Conservation (phyloP, 768 basidiomycete genomes). For the Suillus brevipes region DNA sequence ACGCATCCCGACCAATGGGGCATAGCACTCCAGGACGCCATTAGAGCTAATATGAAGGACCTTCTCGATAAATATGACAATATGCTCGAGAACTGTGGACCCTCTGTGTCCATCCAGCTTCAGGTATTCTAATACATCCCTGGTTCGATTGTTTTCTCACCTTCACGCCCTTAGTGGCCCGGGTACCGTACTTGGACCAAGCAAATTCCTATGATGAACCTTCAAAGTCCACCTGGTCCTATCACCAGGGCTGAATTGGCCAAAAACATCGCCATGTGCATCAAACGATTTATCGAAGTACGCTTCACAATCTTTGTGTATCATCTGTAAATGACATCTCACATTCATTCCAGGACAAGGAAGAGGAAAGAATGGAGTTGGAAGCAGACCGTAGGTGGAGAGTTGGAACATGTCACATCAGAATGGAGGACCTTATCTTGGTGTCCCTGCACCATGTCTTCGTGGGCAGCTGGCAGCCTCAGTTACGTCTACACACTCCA, state of each 20-base stretch:
- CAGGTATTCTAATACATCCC: slow-evolving; percentile 47
- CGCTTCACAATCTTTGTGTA: slow-evolving; percentile 14
- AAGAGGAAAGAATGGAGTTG: slow-evolving; percentile 57
- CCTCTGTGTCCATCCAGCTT: slow-evolving; percentile 77
- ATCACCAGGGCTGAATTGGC: slow-evolving; percentile 77
- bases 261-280: slow-evolving; percentile 76
- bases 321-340: slow-evolving; percentile 12
- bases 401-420: slow-evolving; percentile 57
- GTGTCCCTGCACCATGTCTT: slow-evolving; percentile 83
- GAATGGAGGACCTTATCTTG: slow-evolving; percentile 65
- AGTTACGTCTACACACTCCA: slow-evolving; percentile 50
- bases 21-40: slow-evolving; percentile 61
- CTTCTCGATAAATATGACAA: slow-evolving; percentile 58
- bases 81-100: slow-evolving; percentile 72
- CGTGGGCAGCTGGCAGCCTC: slow-evolving; percentile 81
- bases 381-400: slow-evolving; percentile 62
- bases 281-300: slow-evolving; percentile 67
- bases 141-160: neutral
- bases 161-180: slow-evolving; percentile 58
- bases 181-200: slow-evolving; percentile 76
- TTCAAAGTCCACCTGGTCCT: slow-evolving; percentile 72
- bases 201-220: slow-evolving; percentile 82
- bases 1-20: slow-evolving; percentile 57
- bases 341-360: slow-evolving; percentile 43
- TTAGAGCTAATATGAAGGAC: slow-evolving; percentile 57